Base-by-base conservation (phyloP, 192 early-diverging fungal genomes). In the Linnemannia exigua region DNA sequence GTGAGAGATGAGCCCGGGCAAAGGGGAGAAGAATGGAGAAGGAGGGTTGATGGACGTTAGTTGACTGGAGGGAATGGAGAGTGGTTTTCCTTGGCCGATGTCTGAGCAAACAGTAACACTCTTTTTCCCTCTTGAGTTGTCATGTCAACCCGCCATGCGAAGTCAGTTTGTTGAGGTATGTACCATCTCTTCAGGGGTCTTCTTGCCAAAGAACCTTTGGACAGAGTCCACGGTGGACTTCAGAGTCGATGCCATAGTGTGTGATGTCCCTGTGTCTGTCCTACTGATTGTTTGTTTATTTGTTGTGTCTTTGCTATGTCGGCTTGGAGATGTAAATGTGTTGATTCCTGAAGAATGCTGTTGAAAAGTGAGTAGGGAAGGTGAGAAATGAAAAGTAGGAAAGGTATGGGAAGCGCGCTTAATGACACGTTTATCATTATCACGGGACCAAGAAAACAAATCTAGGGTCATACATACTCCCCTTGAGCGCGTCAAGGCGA, bases 191-290 rank as follows among this genome's bases (percentile, higher is more conserved):
- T 93, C 92, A 61, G 90, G 90, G 9, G 89, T 88, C 72, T 89
- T 90, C 72, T 93, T 93, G 50, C 92, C 92, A 90, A 93, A 91
- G 72, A 93, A 90, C 68, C 90, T 81, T 67, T 93, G 92, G 47
- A 91, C 82, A 20, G 86, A 87, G 46, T 85, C 86, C 50, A 87
- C 79, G 22, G 81, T 76, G 15, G 67, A 52, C 68, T 86, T 86
- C 25, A 86, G 73, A 12, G 78, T 80, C 33, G 83, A 86, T 72
- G 83, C 83, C 83, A 86, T 86, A 67, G 8, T 61, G 19, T 25
- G n/a, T n/a, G n/a, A n/a, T n/a, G n/a, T n/a, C n/a, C n/a, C n/a
- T n/a, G n/a, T n/a, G n/a, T n/a, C n/a, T n/a, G n/a, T n/a, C n/a
- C n/a, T n/a, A n/a, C n/a, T n/a, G n/a, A n/a, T n/a, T n/a, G n/a